These are phyloP conservation scores for Leishmania gerbilli DNA, from an alignment of 208 protist species.

Conservation along the genomic window DNA sequence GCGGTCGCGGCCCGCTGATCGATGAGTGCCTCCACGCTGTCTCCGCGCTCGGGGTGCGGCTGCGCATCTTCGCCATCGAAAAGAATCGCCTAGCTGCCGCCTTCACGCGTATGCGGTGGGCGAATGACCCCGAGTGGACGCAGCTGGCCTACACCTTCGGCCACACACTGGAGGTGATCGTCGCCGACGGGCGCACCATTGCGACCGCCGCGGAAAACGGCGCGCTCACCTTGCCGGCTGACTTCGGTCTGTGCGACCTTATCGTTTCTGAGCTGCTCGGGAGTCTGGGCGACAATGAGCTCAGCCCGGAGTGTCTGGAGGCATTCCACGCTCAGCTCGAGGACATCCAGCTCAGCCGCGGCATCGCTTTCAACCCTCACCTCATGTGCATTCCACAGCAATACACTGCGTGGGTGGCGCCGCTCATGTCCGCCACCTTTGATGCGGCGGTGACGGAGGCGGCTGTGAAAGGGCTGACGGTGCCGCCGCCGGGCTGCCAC, in stretches of 20 bases:
- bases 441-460: constrained; percentile 61
- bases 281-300: constrained; percentile 99
- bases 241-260: constrained; percentile 93
- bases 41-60: constrained; percentile 47
- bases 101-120: constrained; percentile 75
- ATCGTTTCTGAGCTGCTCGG: constrained; percentile 98
- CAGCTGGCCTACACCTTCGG: constrained; percentile 67
- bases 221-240: constrained; percentile 35
- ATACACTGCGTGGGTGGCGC: constrained; percentile 84
- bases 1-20: constrained; percentile 96
- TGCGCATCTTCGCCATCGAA: constrained; percentile 96
- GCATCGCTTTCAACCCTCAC: constrained; percentile 49
- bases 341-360: constrained; percentile 37
- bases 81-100: constrained; percentile 97
- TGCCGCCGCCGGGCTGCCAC: constrained; percentile 38
- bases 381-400: constrained; percentile 68
- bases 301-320: constrained; percentile 99
- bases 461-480: constrained; percentile 65
- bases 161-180: constrained; percentile 91
- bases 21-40: constrained; percentile 86
- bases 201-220: constrained; percentile 28
- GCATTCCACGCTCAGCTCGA: constrained; percentile 77
- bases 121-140: constrained; percentile 62
- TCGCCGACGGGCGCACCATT: constrained; percentile 86
- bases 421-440: constrained; percentile 63